Base-by-base conservation (phyloP, 1,284 basidiomycete species). In the Stygiomarasmius scandens region DNA sequence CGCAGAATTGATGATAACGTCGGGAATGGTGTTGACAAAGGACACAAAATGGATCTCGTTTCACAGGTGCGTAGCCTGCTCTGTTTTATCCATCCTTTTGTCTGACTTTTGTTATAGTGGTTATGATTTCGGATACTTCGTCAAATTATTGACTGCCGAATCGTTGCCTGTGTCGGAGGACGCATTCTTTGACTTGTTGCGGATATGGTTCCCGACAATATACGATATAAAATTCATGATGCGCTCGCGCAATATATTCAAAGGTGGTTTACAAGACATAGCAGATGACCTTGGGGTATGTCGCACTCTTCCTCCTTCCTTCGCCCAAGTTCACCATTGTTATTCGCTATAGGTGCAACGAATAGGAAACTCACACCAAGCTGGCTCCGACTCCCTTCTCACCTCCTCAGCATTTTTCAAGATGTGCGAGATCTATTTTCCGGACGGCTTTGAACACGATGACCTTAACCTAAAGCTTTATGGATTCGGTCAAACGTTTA, bases 141-240 rank as follows among this genome's bases (percentile, higher is more conserved):
- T 99, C 73, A 97, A 97, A 73, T 84, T 98, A 52, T 84, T 99
- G 50, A 98, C 96, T 0, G 90, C 87, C 63, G 81, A 89, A 67
- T 92, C 94, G 45, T 76, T 99, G 61, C 97, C 97, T 2, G 85
- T 89, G 25, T 87, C 88, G 23, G 97, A 99, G 76, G 87, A 92
- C 62, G 85, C 87, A 19, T 99, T 99, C 76, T 98, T 98, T 71
- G 85, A 93, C 52, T 83, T 92, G 50, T 83, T 99, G 25, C 84
- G 82, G 62, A 89, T 88, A 65, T 99, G 96, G 96, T 99, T 99
- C 75, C 96, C 96, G 0, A 91, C 89, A 58, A 90, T 98, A 58
- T 98, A 97, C 73, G 96, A 99, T 73, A 95, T 98, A 81, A 99
- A 99, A 76, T 96, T 92, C 75, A 86, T 99, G 71, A 95, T 97